Percentiles rank a stretch among this genome's conserved stretches.
These are phyloP conservation scores for Setaria italica DNA, from an alignment of 202 grass and related monocot species.

Conservation along the genomic window DNA sequence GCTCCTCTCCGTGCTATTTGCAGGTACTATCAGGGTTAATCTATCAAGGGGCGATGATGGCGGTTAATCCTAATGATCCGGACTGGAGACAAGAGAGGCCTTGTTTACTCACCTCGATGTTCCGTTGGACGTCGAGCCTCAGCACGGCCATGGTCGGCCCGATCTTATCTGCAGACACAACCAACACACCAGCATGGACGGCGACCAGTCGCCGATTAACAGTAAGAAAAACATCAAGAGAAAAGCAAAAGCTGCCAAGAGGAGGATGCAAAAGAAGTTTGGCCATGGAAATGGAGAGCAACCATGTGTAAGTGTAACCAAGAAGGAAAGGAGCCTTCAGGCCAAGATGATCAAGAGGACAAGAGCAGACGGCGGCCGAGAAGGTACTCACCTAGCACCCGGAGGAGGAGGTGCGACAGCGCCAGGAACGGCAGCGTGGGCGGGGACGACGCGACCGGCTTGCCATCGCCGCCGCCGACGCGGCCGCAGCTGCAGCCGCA, in stretches of 20 bases:
- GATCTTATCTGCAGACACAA: conserved; percentile 80
- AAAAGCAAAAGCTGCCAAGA: not conserved
- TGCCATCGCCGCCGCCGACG: not conserved
- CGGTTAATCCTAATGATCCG: not conserved
- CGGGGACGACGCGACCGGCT: conserved; percentile 37
- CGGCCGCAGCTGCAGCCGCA: not conserved
- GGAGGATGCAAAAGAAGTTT: not conserved
- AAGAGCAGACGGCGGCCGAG: not conserved
- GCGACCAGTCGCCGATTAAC: not conserved
- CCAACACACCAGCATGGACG: not conserved
- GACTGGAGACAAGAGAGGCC: not conserved
- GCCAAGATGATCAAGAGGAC: not conserved
- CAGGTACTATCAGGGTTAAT: not conserved
- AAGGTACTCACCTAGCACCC: conserved; percentile 56
- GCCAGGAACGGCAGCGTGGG: conserved; percentile 70
- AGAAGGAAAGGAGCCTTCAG: not conserved
- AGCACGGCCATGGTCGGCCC: conserved; percentile 91
- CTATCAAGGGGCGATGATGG: not conserved
- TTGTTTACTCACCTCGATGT: conserved; percentile 74
- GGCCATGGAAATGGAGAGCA: not conserved
- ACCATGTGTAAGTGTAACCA: not conserved
- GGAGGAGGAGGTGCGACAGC: conserved; percentile 67
- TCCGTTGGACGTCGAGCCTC: conserved; percentile 85
- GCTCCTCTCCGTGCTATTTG: not conserved
- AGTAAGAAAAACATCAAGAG: not conserved